Conservation (phyloP, 331 rosid genomes). For the Telfairia occidentalis region DNA sequence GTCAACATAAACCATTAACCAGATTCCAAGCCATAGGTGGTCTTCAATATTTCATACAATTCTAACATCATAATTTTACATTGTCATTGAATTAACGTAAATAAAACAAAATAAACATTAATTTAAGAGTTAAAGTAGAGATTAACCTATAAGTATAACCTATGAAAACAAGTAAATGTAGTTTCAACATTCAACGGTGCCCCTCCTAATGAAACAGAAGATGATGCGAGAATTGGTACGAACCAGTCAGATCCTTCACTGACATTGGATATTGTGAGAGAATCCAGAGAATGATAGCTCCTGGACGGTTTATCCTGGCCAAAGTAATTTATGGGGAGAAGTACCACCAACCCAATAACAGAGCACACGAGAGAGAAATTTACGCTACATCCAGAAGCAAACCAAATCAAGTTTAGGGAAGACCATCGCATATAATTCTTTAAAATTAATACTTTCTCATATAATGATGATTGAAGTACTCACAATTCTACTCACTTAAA, state of each 20-base stretch:
- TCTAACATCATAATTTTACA: background rate
- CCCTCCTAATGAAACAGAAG: background rate
- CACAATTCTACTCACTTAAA: background rate
- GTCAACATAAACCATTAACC: background rate
- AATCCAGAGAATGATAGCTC: constrained; percentile 42
- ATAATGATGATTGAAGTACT: background rate
- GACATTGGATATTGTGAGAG: constrained; percentile 71
- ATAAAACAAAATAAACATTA: background rate
- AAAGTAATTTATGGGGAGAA: constrained; percentile 57
- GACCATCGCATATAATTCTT: background rate
- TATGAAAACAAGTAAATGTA: background rate
- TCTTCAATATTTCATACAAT: background rate
- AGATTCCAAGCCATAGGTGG: background rate
- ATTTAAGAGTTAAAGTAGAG: background rate
- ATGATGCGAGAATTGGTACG: background rate
- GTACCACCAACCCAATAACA: constrained; percentile 54
- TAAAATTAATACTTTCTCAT: background rate
- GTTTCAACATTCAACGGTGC: background rate
- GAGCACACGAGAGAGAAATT: constrained; percentile 61
- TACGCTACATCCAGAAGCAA: constrained; percentile 37
- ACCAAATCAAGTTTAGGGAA: background rate
- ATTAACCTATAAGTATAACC: background rate
- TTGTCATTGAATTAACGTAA: background rate
- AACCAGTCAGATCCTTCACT: constrained; percentile 56
- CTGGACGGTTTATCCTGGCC: constrained; percentile 21